Evolutionary conservation across 1,284 basidiomycete genomes (phyloP).

Genomic region (Cutaneotrichosporon sp.): DNA sequence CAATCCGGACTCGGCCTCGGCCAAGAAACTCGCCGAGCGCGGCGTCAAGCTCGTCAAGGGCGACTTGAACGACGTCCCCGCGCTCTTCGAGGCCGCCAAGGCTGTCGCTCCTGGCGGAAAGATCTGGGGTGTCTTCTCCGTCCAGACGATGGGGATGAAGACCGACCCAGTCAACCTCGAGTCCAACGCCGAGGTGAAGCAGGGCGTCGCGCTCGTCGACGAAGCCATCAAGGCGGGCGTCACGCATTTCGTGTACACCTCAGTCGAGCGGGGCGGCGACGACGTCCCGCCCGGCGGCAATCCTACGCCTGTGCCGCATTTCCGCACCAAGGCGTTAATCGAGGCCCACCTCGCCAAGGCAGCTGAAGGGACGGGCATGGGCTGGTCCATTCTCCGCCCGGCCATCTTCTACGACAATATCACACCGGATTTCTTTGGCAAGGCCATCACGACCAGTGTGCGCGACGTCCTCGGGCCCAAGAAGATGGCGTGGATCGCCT

Average conservation of each 20-base stretch:
- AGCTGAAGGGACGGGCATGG: slow-evolving; percentile 1
- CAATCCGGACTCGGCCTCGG: slow-evolving; percentile 15
- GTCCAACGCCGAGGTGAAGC: slow-evolving; percentile 7
- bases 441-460: slow-evolving; percentile 18
- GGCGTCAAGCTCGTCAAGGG: slow-evolving; percentile 25
- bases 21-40: slow-evolving; percentile 17
- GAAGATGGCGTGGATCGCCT: slow-evolving; percentile 23
- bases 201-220: slow-evolving; percentile 41
- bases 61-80: slow-evolving; percentile 13
- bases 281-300: slow-evolving; percentile 14
- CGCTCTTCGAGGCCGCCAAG: slow-evolving; percentile 16
- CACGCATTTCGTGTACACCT: slow-evolving; percentile 49
- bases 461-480: slow-evolving; percentile 19
- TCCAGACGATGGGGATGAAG: slow-evolving; percentile 11
- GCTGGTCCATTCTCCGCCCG: slow-evolving; percentile 15
- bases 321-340: slow-evolving; percentile 15
- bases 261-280: slow-evolving; percentile 29
- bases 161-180: neutral
- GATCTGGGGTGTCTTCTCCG: slow-evolving; percentile 30
- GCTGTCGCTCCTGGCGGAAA: slow-evolving; percentile 7
- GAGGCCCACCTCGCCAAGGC: slow-evolving; percentile 14
- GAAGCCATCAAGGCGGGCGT: slow-evolving; percentile 46
- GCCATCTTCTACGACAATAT: slow-evolving; percentile 20
- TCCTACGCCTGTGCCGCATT: slow-evolving; percentile 17
- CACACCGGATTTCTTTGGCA: slow-evolving; percentile 15